Evolutionary conservation across 306 rosid species (phyloP).

Genomic region (Erythrophleum fordii): DNA sequence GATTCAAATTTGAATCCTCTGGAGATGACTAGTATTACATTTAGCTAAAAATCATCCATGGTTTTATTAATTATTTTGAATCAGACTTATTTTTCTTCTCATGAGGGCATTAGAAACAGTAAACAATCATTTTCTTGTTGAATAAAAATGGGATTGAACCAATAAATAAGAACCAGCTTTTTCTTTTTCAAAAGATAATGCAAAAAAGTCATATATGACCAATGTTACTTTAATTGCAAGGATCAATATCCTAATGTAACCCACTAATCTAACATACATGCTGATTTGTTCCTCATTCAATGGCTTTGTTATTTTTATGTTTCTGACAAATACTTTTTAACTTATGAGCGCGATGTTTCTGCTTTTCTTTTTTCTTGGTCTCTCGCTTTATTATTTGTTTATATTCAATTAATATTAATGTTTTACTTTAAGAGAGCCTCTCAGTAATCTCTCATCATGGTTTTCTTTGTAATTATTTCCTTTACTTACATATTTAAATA

Average conservation of each 20-base stretch:
- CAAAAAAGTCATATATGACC: conserved; percentile 51
- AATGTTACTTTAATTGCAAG: conserved; percentile 50
- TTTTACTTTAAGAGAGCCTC: conserved; percentile 32
- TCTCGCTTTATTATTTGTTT: conserved; percentile 40
- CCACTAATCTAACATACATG: conserved; percentile 67
- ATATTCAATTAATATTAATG: conserved; percentile 24
- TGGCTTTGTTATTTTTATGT: conserved; percentile 44
- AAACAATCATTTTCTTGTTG: conserved; percentile 13
- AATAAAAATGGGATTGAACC: not conserved
- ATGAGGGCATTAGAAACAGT: conserved; percentile 13
- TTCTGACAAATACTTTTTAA: conserved; percentile 35
- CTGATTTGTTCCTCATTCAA: conserved; percentile 51
- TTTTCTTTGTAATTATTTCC: conserved; percentile 31
- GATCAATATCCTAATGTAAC: conserved; percentile 64
- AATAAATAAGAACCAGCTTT: conserved; percentile 19
- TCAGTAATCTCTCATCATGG: not conserved
- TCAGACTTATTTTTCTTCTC: conserved; percentile 5
- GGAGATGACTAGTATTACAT: not conserved
- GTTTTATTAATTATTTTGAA: conserved; percentile 23
- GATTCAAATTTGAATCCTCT: not conserved
- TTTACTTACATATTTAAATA: conserved; percentile 5
- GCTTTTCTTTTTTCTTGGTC: conserved; percentile 27
- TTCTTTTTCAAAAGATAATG: conserved; percentile 42
- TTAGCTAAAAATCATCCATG: not conserved
- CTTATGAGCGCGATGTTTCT: conserved; percentile 36